These are phyloP conservation scores for Xerocomus potaroensis DNA, from an alignment of 768 basidiomycete species.

Conservation along the genomic window DNA sequence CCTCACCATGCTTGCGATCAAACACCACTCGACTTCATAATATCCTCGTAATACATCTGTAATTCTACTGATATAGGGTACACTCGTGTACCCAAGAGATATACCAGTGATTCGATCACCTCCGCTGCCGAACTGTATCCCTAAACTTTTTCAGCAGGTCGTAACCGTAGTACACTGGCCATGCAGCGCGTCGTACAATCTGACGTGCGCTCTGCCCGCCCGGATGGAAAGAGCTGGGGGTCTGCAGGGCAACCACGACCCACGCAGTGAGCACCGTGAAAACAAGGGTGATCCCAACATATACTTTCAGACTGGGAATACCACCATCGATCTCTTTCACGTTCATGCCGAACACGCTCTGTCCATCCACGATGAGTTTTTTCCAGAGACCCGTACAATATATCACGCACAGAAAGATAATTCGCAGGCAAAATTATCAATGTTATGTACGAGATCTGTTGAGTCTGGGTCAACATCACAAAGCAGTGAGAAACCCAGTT, in stretches of 20 bases:
- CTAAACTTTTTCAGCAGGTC: background rate
- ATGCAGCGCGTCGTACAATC: constrained; percentile 11
- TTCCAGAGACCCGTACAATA: too few relatives aligned
- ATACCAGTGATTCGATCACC: too few relatives aligned
- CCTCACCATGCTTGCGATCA: too few relatives aligned
- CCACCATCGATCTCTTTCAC: constrained; percentile 26
- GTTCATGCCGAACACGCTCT: constrained; percentile 31
- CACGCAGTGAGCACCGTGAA: constrained; percentile 51
- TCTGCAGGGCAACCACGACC: constrained; percentile 52
- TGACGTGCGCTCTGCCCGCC: background rate
- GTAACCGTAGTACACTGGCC: constrained; percentile 15
- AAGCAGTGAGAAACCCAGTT: background rate
- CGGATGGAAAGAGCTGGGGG: constrained; percentile 20
- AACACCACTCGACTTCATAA: too few relatives aligned
- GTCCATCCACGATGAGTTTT: constrained; percentile 15
- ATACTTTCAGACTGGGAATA: constrained; percentile 32
- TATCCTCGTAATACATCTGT: too few relatives aligned
- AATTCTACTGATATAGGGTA: too few relatives aligned
- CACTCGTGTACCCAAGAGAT: too few relatives aligned
- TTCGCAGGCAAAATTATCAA: constrained; percentile 59
- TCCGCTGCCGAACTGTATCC: too few relatives aligned
- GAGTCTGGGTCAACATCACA: background rate
- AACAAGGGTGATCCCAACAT: constrained; percentile 38
- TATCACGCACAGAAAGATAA: constrained; percentile 35
- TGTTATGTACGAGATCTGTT: constrained; percentile 51